phyloP scores from a whole-genome alignment of 257 asterid genomes.

The Solanum dulcamara region DNA sequence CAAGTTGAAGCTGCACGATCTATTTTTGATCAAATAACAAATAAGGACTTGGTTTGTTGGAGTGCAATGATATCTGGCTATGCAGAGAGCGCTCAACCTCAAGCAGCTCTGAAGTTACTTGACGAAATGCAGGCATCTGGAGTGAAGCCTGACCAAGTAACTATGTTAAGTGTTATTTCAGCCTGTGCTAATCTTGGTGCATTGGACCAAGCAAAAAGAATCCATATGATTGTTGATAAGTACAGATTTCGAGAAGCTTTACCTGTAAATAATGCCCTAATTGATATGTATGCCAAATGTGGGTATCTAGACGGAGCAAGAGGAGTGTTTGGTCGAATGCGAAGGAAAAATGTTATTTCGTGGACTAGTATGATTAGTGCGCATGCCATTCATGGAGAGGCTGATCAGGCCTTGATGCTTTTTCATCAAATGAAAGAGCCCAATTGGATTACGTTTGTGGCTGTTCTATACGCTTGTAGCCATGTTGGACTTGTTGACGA shows the following conservation, averaged over 20 bases:
- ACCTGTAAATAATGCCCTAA: constrained; percentile 59
- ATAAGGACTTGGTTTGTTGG: constrained; percentile 71
- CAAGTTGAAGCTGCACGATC: constrained; percentile 44
- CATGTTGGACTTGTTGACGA: constrained; percentile 63
- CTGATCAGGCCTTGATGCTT: constrained; percentile 28
- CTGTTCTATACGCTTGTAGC: constrained; percentile 70
- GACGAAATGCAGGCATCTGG: constrained; percentile 41
- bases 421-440: constrained; percentile 58
- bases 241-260: constrained; percentile 43
- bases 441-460: constrained; percentile 63
- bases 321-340: constrained; percentile 32
- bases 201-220: constrained; percentile 39
- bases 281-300: constrained; percentile 76
- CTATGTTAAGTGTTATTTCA: constrained; percentile 62
- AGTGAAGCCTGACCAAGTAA: constrained; percentile 61
- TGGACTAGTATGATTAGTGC: constrained; percentile 71
- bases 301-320: constrained; percentile 52
- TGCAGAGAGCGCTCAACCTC: constrained; percentile 57
- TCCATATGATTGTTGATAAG: constrained; percentile 30
- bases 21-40: constrained; percentile 37
- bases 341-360: constrained; percentile 48
- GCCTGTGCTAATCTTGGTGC: constrained; percentile 69
- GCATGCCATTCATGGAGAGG: constrained; percentile 57
- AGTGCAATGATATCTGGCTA: constrained; percentile 79
- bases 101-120: constrained; percentile 53